These are phyloP conservation scores for Lophiotrema nucula DNA, from an alignment of 495 filamentous ascomycete species.

Conservation along the genomic window DNA sequence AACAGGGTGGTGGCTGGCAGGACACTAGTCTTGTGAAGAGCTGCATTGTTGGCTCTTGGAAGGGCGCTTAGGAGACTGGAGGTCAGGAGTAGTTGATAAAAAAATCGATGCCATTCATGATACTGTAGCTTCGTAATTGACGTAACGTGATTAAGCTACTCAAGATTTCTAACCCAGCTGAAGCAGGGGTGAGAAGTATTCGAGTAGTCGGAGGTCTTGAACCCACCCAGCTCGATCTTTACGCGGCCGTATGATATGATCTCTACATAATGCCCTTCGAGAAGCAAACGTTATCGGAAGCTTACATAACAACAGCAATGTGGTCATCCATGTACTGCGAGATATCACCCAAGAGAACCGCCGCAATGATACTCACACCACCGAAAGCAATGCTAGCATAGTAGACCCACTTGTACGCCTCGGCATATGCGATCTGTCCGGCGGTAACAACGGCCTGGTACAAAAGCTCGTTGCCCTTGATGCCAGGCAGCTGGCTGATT, in stretches of 20 bases:
- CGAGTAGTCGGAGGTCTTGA: no score
- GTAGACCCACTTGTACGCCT: conserved; percentile 38
- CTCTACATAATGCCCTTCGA: no score
- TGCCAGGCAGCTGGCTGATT: conserved; percentile 16
- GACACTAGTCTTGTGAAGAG: conserved; percentile 46
- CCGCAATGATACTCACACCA: conserved; percentile 29
- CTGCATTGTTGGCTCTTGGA: conserved; percentile 30
- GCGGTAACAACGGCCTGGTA: conserved; percentile 26
- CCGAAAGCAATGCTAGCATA: conserved; percentile 39
- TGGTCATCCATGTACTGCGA: conserved; percentile 23
- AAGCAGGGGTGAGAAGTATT: no score
- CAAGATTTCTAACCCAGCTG: no score
- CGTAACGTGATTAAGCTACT: no score
- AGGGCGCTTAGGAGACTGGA: background rate
- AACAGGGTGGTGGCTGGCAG: conserved; percentile 42
- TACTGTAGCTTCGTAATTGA: no score
- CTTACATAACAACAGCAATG: conserved; percentile 21
- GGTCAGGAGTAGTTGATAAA: background rate
- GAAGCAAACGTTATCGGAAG: no score
- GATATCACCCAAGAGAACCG: conserved; percentile 33
- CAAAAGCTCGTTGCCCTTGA: conserved; percentile 16
- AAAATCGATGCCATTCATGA: no score
- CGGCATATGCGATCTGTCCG: conserved; percentile 27
- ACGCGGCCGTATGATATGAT: no score
- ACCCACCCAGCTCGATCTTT: no score